Evolutionary conservation across 106 monocot genomes (phyloP), one percentile per base, ranked within the genome.

Genomic region (Ottelia alismoides): DNA sequence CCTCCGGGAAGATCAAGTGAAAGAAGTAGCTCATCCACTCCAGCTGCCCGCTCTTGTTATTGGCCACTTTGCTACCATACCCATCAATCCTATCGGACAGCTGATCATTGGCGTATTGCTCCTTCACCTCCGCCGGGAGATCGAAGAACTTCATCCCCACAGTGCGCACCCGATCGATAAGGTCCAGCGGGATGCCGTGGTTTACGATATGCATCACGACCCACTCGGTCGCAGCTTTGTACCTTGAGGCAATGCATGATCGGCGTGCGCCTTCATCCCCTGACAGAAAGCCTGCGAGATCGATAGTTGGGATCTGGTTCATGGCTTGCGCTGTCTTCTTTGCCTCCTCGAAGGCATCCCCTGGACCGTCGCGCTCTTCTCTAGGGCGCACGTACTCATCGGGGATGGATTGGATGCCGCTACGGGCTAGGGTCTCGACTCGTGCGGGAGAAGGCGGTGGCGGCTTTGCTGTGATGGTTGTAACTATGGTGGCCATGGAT

Each of bases 1-100:
- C 66, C 20, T 67, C 51, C 0, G 87, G 92, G 68, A 74, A 80
- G 27, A 83, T 59, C 45, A 92, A 77, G 60, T 92, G 92, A 47
- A 92, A 92, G 69, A 80, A 87, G 79, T 92, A 92, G 63, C 87
- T 87, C 66, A 79, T 66, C 92, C 92, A 92, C 74, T 92, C 92
- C 0, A 79, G 76, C 59, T 56, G 49, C 57, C 87, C 92, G 47
- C 79, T 72, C 0, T 52, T 68, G 55, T 72, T 92, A 32, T 83
- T 80, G 2, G 87, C 92, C 18, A 92, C 72, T 71, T 87, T 87
- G 74, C 92, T 92, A 1, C 87, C 83, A 45, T 92, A 92, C 18
- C 92, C 92, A 21, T 70, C 64, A 18, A 92, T 83, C 62, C 75
- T 74, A 30, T 83, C 92, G 0, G 73, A 31, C 10, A 74, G 30